Conservation (phyloP, 805 yeast species). For the Hanseniaspora jakobsenii region DNA sequence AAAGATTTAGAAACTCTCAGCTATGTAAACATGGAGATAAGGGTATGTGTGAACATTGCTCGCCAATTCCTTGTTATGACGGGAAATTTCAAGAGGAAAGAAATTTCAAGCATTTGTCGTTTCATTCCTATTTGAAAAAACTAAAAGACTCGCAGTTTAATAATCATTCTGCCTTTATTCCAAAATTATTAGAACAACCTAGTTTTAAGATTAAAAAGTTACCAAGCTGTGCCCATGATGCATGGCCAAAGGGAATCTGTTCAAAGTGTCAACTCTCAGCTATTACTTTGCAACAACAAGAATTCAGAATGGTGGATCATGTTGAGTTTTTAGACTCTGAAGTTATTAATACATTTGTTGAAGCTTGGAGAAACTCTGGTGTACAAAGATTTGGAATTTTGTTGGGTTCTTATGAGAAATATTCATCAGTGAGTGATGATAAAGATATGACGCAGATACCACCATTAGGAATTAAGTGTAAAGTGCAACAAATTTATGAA, state of each 20-base stretch:
- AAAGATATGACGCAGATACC: constrained; percentile 29
- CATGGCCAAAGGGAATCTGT: constrained; percentile 92
- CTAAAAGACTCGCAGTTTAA: constrained; percentile 42
- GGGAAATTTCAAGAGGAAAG: constrained; percentile 57
- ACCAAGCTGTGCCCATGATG: constrained; percentile 58
- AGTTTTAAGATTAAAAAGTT: constrained; percentile 47
- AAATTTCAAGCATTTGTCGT: constrained; percentile 76
- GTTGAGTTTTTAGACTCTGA: constrained; percentile 73
- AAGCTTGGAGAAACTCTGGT: constrained; percentile 83
- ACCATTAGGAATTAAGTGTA: constrained; percentile 88
- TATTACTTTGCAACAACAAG: constrained; percentile 79
- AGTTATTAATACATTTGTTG: constrained; percentile 71
- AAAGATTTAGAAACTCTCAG: constrained; percentile 31
- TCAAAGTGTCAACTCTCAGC: constrained; percentile 96
- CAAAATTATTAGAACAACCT: constrained; percentile 68
- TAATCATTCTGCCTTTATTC: constrained; percentile 57
- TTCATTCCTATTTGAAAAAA: constrained; percentile 69
- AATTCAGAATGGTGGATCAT: constrained; percentile 93
- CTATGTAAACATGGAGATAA: constrained; percentile 80
- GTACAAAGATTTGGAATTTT: constrained; percentile 75
- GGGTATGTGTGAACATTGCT: constrained; percentile 97
- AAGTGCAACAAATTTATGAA: constrained; percentile 86
- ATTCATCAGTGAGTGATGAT: constrained; percentile 31
- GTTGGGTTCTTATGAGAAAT: constrained; percentile 68
- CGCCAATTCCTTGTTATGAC: constrained; percentile 94